Percentiles rank a stretch among this genome's conserved stretches.
Conservation (phyloP, 371 early-diverging fungal species). For the Apophysomyces trapeziformis region DNA sequence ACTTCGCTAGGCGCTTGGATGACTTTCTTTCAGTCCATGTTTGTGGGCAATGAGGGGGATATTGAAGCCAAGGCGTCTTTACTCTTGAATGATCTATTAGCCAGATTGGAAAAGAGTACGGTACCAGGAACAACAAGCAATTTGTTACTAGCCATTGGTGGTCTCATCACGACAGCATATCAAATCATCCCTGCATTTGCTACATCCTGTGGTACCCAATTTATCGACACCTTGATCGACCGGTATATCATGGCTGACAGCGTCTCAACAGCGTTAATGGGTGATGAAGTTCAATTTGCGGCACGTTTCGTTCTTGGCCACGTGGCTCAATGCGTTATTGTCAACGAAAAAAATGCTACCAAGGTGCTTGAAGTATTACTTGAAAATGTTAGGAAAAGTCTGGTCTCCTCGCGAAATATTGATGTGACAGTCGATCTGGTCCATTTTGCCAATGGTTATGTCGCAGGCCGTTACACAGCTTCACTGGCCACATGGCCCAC, state of each 20-base stretch:
- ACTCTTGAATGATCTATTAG: conserved; percentile 47
- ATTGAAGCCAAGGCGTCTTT: conserved; percentile 31
- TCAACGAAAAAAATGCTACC: conserved; percentile 48
- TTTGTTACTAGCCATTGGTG: conserved; percentile 56
- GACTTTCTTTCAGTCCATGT: conserved; percentile 42
- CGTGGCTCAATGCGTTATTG: conserved; percentile 47
- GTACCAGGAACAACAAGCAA: conserved; percentile 63
- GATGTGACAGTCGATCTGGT: conserved; percentile 43
- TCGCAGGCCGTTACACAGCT: conserved; percentile 47
- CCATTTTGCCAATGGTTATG: conserved; percentile 58
- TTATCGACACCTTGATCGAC: conserved; percentile 31
- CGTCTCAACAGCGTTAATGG: conserved; percentile 38
- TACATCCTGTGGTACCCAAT: conserved; percentile 28
- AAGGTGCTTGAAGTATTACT: conserved; percentile 23
- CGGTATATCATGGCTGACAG: conserved; percentile 31
- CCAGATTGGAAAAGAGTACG: conserved; percentile 53
- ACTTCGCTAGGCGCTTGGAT: conserved; percentile 55
- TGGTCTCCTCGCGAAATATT: conserved; percentile 20
- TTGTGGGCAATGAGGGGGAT: conserved; percentile 24
- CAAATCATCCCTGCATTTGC: conserved; percentile 35
- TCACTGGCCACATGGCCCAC: conserved; percentile 54
- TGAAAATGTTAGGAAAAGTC: conserved; percentile 14
- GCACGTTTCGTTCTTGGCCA: conserved; percentile 53
- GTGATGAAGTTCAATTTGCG: conserved; percentile 67
- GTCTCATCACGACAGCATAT: conserved; percentile 33